Conservation (phyloP, 2,329 filamentous ascomycete genomes). For the Septoria petroselini region DNA sequence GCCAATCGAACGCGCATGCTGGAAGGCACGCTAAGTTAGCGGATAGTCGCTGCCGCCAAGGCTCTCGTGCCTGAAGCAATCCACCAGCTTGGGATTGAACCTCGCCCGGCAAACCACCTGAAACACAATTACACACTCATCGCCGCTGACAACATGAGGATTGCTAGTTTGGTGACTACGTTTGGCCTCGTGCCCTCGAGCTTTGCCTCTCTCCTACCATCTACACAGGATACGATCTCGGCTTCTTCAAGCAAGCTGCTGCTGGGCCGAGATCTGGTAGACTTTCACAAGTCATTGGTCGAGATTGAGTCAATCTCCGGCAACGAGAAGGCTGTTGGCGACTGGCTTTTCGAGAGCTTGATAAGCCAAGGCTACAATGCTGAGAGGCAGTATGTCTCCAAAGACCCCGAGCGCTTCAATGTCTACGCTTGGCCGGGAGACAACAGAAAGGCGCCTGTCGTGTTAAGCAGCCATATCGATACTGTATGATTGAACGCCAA, state of each 20-base stretch:
- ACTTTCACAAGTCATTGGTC: slow-evolving; percentile 72
- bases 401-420: slow-evolving; percentile 61
- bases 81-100: background rate
- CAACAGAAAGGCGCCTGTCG: slow-evolving; percentile 54
- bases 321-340: slow-evolving; percentile 65
- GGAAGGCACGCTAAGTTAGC: background rate
- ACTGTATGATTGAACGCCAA: slow-evolving; percentile 45
- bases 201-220: slow-evolving; percentile 10
- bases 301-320: slow-evolving; percentile 69
- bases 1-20: background rate
- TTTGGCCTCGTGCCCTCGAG: slow-evolving; percentile 1
- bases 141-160: slow-evolving; percentile 7
- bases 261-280: slow-evolving; percentile 55
- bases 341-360: slow-evolving; percentile 67
- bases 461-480: slow-evolving; percentile 82
- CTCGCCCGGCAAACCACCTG: background rate
- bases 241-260: slow-evolving; percentile 22
- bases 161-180: background rate
- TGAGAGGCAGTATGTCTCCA: slow-evolving; percentile 54
- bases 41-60: no score
- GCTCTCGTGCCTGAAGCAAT: background rate
- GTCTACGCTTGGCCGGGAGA: slow-evolving; percentile 64
- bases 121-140: background rate
- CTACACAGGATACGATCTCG: slow-evolving; percentile 12
- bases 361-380: slow-evolving; percentile 59